phyloP scores from a whole-genome alignment of 108 stramenopile genomes.

The Conticribra guillardii region DNA sequence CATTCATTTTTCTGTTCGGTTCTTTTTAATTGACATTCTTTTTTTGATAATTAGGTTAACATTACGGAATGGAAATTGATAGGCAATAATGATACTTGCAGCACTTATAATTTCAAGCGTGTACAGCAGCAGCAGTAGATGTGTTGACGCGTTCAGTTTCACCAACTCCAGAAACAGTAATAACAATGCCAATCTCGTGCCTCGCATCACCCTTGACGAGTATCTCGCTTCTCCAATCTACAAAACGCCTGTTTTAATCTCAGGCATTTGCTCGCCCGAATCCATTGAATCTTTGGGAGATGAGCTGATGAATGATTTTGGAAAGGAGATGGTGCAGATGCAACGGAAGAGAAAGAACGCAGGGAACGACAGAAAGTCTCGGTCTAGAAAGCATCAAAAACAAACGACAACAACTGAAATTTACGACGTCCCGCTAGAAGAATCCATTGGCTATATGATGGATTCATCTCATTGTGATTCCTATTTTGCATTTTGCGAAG shows the following conservation, averaged over 20 bases:
- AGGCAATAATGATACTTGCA: no score
- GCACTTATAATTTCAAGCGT: no score
- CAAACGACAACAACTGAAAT: conserved; percentile 27
- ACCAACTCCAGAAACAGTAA: no score
- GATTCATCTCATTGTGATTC: conserved; percentile 44
- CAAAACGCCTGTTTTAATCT: not conserved
- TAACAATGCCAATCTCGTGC: no score
- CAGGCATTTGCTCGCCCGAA: not conserved
- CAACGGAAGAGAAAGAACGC: not conserved
- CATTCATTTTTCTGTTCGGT: no score
- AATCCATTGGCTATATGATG: conserved; percentile 59
- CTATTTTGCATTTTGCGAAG: conserved; percentile 63
- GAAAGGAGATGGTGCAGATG: not conserved
- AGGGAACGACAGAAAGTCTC: not conserved
- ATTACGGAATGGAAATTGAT: no score
- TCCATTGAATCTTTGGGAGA: not conserved
- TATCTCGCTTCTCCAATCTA: not conserved
- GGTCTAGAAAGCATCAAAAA: not conserved
- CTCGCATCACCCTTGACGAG: not conserved
- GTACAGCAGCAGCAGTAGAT: no score
- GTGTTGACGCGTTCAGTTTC: no score
- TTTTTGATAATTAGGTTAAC: no score
- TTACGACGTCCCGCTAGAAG: conserved; percentile 33
- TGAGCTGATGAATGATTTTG: not conserved
- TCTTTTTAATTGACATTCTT: no score